Evolutionary conservation across 768 basidiomycete species (phyloP).

Genomic region (Trametes cingulata): DNA sequence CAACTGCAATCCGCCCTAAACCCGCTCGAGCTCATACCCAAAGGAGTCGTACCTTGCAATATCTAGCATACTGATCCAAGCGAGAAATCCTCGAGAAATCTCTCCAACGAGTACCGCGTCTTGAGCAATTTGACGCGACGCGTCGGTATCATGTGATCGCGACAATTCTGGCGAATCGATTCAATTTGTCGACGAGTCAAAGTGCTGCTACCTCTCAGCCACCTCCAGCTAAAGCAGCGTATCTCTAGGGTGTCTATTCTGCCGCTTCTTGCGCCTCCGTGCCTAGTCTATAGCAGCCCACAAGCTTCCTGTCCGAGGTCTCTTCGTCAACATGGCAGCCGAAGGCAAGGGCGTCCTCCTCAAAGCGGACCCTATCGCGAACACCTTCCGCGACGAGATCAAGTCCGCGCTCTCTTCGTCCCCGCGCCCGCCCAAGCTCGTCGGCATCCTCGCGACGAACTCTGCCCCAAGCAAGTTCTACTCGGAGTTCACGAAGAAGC

Average conservation of each 20-base stretch:
- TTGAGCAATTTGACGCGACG: constrained; percentile 2
- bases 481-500: constrained; percentile 88
- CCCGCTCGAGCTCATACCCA: too few relatives aligned
- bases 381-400: constrained; percentile 71
- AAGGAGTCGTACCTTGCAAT: too few relatives aligned
- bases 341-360: constrained; percentile 72
- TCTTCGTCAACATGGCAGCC: not conserved
- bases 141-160: constrained; percentile 15
- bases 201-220: not conserved
- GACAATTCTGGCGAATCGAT: constrained; percentile 11
- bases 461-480: constrained; percentile 80
- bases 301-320: not conserved
- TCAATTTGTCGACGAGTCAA: constrained; percentile 16
- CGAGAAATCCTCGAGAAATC: too few relatives aligned
- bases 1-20: too few relatives aligned
- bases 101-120: too few relatives aligned
- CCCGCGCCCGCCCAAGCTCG: constrained; percentile 64
- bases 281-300: too few relatives aligned
- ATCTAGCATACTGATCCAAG: too few relatives aligned
- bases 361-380: constrained; percentile 77
- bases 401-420: constrained; percentile 42
- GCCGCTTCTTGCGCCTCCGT: too few relatives aligned
- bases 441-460: constrained; percentile 89
- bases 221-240: too few relatives aligned
- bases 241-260: too few relatives aligned